Evolutionary conservation across 2,329 filamentous ascomycete species (phyloP), one percentile per base, ranked within the genome.

Genomic region (Pyrenochaeta sp.): DNA sequence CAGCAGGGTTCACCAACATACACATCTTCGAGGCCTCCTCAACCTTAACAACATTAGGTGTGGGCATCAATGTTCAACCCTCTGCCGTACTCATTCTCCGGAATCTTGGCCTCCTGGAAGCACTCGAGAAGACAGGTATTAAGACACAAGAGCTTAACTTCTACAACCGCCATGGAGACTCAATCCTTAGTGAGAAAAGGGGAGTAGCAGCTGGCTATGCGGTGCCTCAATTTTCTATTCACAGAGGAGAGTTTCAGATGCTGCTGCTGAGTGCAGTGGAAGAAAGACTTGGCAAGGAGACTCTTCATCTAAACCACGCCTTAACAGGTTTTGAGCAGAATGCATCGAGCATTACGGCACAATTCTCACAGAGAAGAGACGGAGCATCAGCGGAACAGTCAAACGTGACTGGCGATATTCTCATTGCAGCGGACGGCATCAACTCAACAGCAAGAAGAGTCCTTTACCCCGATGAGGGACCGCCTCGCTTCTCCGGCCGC

Each of bases 1-100:
- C 86, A 65, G 84, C 84, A 63, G 89, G 88, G 2, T 68, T 73
- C 48, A 72, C 58, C n/a, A 64, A 76, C 53, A 71, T 77, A 35
- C 56, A 72, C 28, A 63, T 77, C 17, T 77, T 72, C 52, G 75
- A 77, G 48, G 69, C 74, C 2, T 68, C 71, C 6, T 64, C 64
- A 2, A 61, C 65, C n/a, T 62, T 77, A 7, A 74, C 72, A 6
- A 72, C 72, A 6, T 62, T 77, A 5, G 74, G 75, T 5, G 74
- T 76, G 1, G 74, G 74, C 3, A 77, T 78, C 57, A 77, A 77
- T 37, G 68, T 77, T 2, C 75, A 77, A 42, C 74, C 74, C 0
- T 74, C 73, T 3, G 74, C 75, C 2, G 73, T 76, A 0, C 57
- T 77, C 6, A 72, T 77, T 17, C 58, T 77, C 17, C 66, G 73